phyloP scores from a whole-genome alignment of 2,329 filamentous ascomycete species.

The Xylariomycetidae sp. region DNA sequence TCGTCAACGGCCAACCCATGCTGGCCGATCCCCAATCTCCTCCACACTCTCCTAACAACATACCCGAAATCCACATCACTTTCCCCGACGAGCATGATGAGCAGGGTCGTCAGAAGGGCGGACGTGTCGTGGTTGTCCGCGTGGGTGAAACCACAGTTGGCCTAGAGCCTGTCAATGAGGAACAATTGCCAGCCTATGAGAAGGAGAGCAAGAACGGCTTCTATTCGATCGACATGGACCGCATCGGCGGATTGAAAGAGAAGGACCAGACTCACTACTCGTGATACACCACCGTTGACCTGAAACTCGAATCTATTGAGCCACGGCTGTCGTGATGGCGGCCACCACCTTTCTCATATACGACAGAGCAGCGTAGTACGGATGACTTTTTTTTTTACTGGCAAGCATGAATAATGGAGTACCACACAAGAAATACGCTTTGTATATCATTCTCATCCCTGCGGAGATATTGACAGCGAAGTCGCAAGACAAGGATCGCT shows the following conservation, averaged over 20 bases:
- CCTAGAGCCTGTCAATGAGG: constrained; percentile 79
- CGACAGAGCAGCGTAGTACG: no score
- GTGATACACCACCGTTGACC: no score
- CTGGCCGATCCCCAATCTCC: constrained; percentile 71
- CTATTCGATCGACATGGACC: constrained; percentile 89
- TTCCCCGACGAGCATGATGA: constrained; percentile 95
- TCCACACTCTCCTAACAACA: constrained; percentile 72
- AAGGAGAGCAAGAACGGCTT: constrained; percentile 75
- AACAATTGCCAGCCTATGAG: constrained; percentile 82
- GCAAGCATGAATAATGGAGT: no score
- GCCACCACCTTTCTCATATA: constrained; percentile 2
- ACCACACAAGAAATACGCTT: no score
- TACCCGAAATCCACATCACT: constrained; percentile 96
- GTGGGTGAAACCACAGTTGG: constrained; percentile 86
- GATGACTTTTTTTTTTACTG: no score
- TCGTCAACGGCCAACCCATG: constrained; percentile 70
- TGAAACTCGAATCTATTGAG: no score
- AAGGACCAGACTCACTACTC: constrained; percentile 54
- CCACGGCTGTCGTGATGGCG: no score
- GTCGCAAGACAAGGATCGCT: no score
- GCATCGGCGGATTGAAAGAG: constrained; percentile 91
- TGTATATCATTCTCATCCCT: no score
- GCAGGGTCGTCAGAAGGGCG: constrained; percentile 73
- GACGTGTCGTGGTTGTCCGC: constrained; percentile 84
- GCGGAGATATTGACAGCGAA: no score